Percentiles rank a stretch among this genome's conserved stretches.
phyloP scores from a whole-genome alignment of 441 rosid species.

The Pelargonium myrrhifolium region DNA sequence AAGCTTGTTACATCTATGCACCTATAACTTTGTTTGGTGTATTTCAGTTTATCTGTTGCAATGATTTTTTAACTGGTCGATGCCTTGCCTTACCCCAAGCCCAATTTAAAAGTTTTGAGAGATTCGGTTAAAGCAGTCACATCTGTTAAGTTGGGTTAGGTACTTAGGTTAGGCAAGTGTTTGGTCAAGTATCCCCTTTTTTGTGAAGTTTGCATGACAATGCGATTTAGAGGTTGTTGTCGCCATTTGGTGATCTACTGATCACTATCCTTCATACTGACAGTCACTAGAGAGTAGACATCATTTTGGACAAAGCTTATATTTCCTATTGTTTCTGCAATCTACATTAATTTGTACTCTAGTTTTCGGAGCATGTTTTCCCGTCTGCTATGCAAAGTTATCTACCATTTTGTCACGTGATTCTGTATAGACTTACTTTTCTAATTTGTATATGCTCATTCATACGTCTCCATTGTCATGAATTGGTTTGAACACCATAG shows the following conservation, averaged over 20 bases:
- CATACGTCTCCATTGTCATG: background rate
- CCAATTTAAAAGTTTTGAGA: background rate
- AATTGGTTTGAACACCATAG: constrained; percentile 1
- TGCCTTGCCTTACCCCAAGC: background rate
- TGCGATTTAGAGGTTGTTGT: too few relatives aligned
- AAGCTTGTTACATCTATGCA: background rate
- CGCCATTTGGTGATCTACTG: background rate
- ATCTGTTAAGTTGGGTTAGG: background rate
- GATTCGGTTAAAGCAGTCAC: background rate
- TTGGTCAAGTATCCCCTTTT: background rate
- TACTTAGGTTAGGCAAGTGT: background rate
- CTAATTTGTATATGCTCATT: background rate
- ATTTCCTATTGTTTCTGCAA: background rate
- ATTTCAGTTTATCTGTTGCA: background rate
- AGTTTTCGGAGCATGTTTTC: background rate
- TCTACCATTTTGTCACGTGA: background rate
- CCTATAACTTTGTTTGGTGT: background rate
- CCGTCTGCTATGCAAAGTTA: background rate
- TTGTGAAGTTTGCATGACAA: background rate
- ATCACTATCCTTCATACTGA: background rate
- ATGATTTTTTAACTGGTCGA: background rate
- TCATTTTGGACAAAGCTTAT: too few relatives aligned
- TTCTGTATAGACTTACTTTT: background rate
- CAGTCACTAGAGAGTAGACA: background rate
- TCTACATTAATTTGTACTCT: background rate